phyloP scores from a whole-genome alignment of 768 basidiomycete species.

The Trametes cingulata region DNA sequence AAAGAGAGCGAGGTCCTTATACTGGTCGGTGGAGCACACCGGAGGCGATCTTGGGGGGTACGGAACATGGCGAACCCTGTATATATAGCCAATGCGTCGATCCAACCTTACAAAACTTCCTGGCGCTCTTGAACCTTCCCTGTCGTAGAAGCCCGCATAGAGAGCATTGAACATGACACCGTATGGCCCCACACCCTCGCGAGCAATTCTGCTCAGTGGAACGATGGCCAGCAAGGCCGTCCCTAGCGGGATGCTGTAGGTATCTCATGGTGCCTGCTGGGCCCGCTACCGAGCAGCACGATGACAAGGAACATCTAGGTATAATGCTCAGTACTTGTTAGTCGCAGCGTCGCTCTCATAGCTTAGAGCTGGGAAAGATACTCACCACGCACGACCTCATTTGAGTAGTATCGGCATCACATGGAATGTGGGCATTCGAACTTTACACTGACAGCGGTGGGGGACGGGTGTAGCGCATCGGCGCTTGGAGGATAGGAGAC shows the following conservation, averaged over 20 bases:
- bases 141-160: slow-evolving; percentile 1
- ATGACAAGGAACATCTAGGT: too few relatives aligned
- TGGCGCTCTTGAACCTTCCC: slow-evolving; percentile 1
- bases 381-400: not conserved
- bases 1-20: not conserved
- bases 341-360: not conserved
- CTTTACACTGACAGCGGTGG: too few relatives aligned
- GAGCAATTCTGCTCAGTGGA: not conserved
- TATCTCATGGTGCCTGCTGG: too few relatives aligned
- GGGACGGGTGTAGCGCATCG: too few relatives aligned
- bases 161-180: not conserved
- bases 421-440: slow-evolving; percentile 3
- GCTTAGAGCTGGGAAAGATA: not conserved
- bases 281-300: not conserved
- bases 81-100: not conserved
- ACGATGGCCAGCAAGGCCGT: not conserved
- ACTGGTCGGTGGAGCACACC: too few relatives aligned
- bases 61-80: not conserved
- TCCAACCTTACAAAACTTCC: not conserved
- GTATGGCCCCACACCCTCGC: slow-evolving; percentile 3
- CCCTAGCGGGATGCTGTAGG: not conserved
- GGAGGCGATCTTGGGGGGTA: too few relatives aligned
- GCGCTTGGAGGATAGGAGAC: too few relatives aligned
- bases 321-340: not conserved
- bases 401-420: slow-evolving; percentile 1